Percentiles rank a stretch among this genome's conserved stretches.
These are phyloP conservation scores for Royoungia palumana DNA, from an alignment of 768 basidiomycete genomes.

Conservation along the genomic window DNA sequence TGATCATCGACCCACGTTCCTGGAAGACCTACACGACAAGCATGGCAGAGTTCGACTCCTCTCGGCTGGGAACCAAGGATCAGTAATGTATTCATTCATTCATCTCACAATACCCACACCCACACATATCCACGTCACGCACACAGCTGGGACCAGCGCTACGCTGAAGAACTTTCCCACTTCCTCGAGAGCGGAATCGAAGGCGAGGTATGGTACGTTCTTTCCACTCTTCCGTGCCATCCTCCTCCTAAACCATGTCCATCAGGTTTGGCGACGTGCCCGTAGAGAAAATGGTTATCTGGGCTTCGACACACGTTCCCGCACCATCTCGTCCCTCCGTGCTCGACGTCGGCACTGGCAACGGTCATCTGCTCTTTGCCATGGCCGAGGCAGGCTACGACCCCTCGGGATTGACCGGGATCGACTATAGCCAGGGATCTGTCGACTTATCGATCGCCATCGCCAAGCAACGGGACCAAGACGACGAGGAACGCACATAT, in stretches of 20 bases:
- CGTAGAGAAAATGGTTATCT: constrained; percentile 76
- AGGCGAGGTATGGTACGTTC: constrained; percentile 75
- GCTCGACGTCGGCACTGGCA: constrained; percentile 79
- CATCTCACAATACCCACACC: neutral
- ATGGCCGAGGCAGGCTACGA: constrained; percentile 66
- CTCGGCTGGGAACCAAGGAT: constrained; percentile 74
- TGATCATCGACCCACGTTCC: neutral
- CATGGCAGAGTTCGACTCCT: constrained; percentile 54
- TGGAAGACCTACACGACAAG: constrained; percentile 23
- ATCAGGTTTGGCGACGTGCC: constrained; percentile 77
- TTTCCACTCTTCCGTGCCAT: neutral
- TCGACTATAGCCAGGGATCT: constrained; percentile 77
- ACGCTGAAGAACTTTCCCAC: constrained; percentile 64
- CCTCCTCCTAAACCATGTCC: neutral
- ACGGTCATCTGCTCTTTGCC: constrained; percentile 72
- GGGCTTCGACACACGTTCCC: constrained; percentile 58
- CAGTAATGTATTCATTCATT: constrained; percentile 50
- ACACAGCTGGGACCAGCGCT: constrained; percentile 74
- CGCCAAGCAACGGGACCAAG: constrained; percentile 39
- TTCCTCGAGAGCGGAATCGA: constrained; percentile 79
- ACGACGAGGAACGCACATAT: neutral
- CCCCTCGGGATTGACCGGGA: constrained; percentile 49
- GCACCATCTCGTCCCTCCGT: constrained; percentile 45
- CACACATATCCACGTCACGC: neutral
- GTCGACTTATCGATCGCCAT: constrained; percentile 60